phyloP scores from a whole-genome alignment of 1,139 yeast genomes.

The Yamadazyma oceani region DNA sequence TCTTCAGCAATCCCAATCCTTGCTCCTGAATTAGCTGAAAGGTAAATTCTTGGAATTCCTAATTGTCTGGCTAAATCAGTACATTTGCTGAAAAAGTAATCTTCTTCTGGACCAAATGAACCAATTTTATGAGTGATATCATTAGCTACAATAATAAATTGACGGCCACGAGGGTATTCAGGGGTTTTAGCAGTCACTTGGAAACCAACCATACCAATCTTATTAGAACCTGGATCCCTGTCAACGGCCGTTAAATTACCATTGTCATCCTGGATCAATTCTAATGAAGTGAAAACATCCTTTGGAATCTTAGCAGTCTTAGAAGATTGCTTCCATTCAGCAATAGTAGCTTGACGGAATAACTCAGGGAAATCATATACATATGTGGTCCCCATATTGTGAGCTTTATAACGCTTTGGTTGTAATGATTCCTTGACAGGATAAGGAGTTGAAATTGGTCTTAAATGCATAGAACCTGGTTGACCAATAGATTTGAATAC shows the following conservation, averaged over 20 bases:
- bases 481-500: conserved; percentile 91
- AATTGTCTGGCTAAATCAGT: conserved; percentile 86
- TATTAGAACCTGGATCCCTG: conserved; percentile 95
- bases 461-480: conserved; percentile 96
- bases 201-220: conserved; percentile 98
- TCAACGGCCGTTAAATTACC: conserved; percentile 83
- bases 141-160: conserved; percentile 87
- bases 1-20: conserved; percentile 98
- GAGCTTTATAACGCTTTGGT: conserved; percentile 98
- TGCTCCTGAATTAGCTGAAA: conserved; percentile 98
- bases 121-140: conserved; percentile 98
- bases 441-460: conserved; percentile 93
- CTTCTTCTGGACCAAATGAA: conserved; percentile 98
- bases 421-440: conserved; percentile 97
- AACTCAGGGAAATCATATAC: conserved; percentile 98
- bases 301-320: conserved; percentile 63
- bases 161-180: conserved; percentile 96
- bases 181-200: conserved; percentile 89
- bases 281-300: conserved; percentile 75
- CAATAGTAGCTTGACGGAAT: conserved; percentile 87
- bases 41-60: conserved; percentile 92
- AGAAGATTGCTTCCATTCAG: conserved; percentile 77
- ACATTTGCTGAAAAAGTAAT: conserved; percentile 83
- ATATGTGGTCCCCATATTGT: conserved; percentile 96
- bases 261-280: conserved; percentile 78